Percentiles rank a stretch among this genome's conserved stretches.
Conservation (phyloP, 495 filamentous ascomycete genomes). For the Filosporella fistucella region DNA sequence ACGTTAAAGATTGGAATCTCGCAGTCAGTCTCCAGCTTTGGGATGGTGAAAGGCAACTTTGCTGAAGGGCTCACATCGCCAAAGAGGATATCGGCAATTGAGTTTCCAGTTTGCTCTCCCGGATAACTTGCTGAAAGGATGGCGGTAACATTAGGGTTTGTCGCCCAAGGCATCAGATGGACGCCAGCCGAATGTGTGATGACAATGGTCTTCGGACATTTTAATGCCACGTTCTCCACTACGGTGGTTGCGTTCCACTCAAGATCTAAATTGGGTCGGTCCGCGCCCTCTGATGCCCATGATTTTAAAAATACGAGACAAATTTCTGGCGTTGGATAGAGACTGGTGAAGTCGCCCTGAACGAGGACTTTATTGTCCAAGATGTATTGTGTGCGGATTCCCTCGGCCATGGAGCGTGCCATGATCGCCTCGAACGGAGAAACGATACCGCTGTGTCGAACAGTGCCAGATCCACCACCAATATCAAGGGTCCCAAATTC, state of each 20-base stretch:
- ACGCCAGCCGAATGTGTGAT: slow-evolving; percentile 85
- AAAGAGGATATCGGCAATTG: slow-evolving; percentile 85
- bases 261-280: slow-evolving; percentile 88
- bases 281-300: slow-evolving; percentile 85
- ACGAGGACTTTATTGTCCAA: slow-evolving; percentile 66
- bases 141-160: slow-evolving; percentile 89
- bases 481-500: slow-evolving; percentile 90
- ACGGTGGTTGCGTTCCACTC: slow-evolving; percentile 79
- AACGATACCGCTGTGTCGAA: slow-evolving; percentile 85
- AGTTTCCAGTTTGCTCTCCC: slow-evolving; percentile 86
- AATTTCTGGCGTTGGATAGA: slow-evolving; percentile 57
- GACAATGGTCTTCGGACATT: slow-evolving; percentile 89
- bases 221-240: slow-evolving; percentile 68
- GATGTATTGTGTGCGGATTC: slow-evolving; percentile 66
- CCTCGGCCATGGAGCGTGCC: slow-evolving; percentile 57
- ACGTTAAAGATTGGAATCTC: too few relatives aligned
- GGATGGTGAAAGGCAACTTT: slow-evolving; percentile 85
- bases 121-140: slow-evolving; percentile 92
- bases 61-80: slow-evolving; percentile 81
- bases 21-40: too few relatives aligned
- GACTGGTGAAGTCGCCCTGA: slow-evolving; percentile 53
- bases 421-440: slow-evolving; percentile 85
- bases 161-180: slow-evolving; percentile 69
- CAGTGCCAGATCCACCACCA: slow-evolving; percentile 88
- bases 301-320: slow-evolving; percentile 88